phyloP scores from a whole-genome alignment of 345 rosid species.

The Ceriops zippeliana region DNA sequence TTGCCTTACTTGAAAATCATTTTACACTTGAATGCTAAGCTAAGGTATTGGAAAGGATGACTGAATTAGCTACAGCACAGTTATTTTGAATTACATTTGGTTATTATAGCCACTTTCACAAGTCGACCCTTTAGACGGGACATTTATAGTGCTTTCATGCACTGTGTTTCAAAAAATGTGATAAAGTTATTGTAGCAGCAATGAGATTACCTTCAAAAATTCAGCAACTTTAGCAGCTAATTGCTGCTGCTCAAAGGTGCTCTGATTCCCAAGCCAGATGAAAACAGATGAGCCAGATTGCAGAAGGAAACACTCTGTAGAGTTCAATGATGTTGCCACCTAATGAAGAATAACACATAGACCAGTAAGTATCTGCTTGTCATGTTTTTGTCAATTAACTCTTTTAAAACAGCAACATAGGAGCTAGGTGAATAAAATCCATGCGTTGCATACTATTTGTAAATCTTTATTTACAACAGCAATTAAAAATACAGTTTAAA shows the following conservation, averaged over 20 bases:
- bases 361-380: neutral
- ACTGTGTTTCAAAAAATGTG: neutral
- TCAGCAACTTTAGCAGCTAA: slow-evolving; percentile 79
- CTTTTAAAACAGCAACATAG: neutral
- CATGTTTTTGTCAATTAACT: neutral
- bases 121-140: neutral
- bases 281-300: slow-evolving; percentile 91
- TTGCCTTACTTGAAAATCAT: too few relatives aligned
- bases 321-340: slow-evolving; percentile 85
- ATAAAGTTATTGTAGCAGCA: neutral
- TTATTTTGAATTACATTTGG: neutral
- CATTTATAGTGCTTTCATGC: neutral
- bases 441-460: too few relatives aligned
- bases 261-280: slow-evolving; percentile 93
- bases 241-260: slow-evolving; percentile 89
- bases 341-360: slow-evolving; percentile 14
- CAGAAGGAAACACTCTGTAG: slow-evolving; percentile 85
- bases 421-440: neutral
- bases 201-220: slow-evolving; percentile 60
- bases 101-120: neutral
- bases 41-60: neutral
- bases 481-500: too few relatives aligned
- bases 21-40: neutral
- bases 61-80: neutral
- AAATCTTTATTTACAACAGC: too few relatives aligned